Percentiles rank a stretch among this genome's conserved stretches.
Conservation (phyloP, 768 basidiomycete genomes). For the Suillus decipiens region DNA sequence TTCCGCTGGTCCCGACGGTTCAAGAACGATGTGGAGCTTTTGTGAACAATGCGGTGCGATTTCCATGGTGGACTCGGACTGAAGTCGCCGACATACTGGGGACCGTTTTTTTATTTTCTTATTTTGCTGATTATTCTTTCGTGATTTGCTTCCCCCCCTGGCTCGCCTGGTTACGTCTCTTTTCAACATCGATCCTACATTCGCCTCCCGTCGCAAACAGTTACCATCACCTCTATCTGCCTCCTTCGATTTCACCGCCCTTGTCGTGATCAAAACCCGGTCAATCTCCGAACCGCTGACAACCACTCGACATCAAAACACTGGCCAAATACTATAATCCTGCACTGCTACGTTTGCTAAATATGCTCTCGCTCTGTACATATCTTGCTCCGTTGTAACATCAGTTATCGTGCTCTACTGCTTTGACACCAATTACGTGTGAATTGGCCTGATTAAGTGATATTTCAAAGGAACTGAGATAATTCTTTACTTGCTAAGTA, state of each 20-base stretch:
- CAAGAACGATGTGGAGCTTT: conserved; percentile 81
- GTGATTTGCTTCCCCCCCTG: conserved; percentile 19
- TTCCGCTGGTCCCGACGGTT: conserved; percentile 66
- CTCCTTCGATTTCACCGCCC: conserved; percentile 19
- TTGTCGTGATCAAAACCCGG: conserved; percentile 16
- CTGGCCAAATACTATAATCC: conserved; percentile 16
- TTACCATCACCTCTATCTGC: conserved; percentile 9
- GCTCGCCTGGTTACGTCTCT: conserved; percentile 18
- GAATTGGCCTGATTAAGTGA: background rate
- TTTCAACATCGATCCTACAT: conserved; percentile 25
- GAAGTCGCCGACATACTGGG: conserved; percentile 13
- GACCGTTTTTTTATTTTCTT: conserved; percentile 29
- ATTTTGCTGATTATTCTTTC: conserved; percentile 34
- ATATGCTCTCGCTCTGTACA: conserved; percentile 30
- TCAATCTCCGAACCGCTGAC: conserved; percentile 24
- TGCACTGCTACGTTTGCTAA: conserved; percentile 25
- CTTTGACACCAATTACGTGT: conserved; percentile 16
- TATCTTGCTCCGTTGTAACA: conserved; percentile 33
- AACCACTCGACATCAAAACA: conserved; percentile 20
- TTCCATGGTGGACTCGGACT: conserved; percentile 82
- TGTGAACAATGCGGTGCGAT: conserved; percentile 90
- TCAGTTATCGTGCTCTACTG: conserved; percentile 7
- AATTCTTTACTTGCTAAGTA: conserved; percentile 5
- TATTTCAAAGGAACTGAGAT: background rate
- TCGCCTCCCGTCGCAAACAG: conserved; percentile 26